Evolutionary conservation across 2,329 filamentous ascomycete species (phyloP).

Genomic region (Acrocalymma vagum): DNA sequence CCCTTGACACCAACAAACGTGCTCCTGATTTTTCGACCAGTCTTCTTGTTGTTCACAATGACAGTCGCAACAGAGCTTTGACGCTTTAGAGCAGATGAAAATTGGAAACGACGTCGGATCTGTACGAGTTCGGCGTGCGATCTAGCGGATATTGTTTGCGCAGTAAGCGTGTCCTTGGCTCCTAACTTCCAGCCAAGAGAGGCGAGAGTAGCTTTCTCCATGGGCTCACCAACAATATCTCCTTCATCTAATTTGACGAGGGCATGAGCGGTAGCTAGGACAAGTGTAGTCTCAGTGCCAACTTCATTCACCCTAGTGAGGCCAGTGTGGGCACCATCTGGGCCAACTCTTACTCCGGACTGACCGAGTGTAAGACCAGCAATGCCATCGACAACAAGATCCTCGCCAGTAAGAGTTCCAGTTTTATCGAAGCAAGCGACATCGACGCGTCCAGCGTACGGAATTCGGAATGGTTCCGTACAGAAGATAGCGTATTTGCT

Average conservation of each 20-base stretch:
- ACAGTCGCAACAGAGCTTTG: conserved; percentile 94
- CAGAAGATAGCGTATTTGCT: conserved; percentile 98
- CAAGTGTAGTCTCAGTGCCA: conserved; percentile 84
- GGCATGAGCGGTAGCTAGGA: conserved; percentile 93
- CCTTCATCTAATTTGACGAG: conserved; percentile 96
- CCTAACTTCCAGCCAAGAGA: conserved; percentile 95
- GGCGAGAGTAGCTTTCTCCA: conserved; percentile 94
- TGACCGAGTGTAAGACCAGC: conserved; percentile 83
- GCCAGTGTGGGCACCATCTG: conserved; percentile 83
- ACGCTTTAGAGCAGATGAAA: conserved; percentile 94
- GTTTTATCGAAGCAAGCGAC: conserved; percentile 99
- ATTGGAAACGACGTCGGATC: conserved; percentile 96
- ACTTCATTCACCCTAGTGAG: conserved; percentile 76
- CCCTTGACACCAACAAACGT: conserved; percentile 97
- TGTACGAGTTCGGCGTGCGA: conserved; percentile 78
- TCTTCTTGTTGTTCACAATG: conserved; percentile 73
- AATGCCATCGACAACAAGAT: conserved; percentile 95
- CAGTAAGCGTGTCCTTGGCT: conserved; percentile 82
- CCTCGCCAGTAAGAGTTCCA: conserved; percentile 93
- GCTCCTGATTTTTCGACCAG: conserved; percentile 78
- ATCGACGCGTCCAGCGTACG: conserved; percentile 93
- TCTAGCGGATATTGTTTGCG: conserved; percentile 65
- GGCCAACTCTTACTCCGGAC: conserved; percentile 71
- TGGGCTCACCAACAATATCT: conserved; percentile 95
- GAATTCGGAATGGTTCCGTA: conserved; percentile 98